These are phyloP conservation scores for Hyphodiscus sp. DNA, from an alignment of 2,329 filamentous ascomycete species.

Conservation along the genomic window DNA sequence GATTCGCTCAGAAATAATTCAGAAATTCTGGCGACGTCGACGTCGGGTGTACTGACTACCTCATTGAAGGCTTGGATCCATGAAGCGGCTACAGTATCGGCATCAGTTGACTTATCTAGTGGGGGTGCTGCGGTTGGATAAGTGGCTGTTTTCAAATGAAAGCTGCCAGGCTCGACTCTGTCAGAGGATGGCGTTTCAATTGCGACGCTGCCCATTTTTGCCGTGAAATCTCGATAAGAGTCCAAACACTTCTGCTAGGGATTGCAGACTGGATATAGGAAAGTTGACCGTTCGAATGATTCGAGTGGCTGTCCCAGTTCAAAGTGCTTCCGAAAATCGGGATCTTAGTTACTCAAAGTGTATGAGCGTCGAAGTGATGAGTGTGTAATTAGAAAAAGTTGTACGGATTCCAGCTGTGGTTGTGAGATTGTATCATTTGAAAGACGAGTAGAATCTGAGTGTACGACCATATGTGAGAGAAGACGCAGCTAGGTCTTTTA, in stretches of 20 bases:
- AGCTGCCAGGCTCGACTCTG: constrained; percentile 22
- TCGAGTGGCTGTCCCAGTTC: too few species aligned
- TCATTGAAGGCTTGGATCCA: constrained; percentile 31
- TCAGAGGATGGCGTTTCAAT: constrained; percentile 11
- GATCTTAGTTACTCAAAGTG: too few species aligned
- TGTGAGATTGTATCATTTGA: too few species aligned
- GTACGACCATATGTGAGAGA: too few species aligned
- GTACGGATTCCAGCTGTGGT: too few species aligned
- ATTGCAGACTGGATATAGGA: neutral
- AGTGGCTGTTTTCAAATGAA: constrained; percentile 17
- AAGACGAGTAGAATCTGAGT: too few species aligned
- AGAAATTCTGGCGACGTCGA: constrained; percentile 31
- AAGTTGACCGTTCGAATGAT: neutral
- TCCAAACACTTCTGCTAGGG: neutral
- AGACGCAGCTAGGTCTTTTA: too few species aligned
- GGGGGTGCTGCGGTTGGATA: constrained; percentile 9
- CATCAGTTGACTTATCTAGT: constrained; percentile 5
- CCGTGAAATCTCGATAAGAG: neutral
- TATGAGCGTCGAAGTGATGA: too few species aligned
- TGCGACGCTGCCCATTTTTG: neutral
- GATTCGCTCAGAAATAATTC: constrained; percentile 39
- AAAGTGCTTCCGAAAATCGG: too few species aligned
- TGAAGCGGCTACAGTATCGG: constrained; percentile 5
- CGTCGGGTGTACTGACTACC: constrained; percentile 26
- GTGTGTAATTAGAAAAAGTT: too few species aligned